These are phyloP conservation scores for Neoboletus brunneissimus DNA, from an alignment of 768 basidiomycete species.

Conservation along the genomic window DNA sequence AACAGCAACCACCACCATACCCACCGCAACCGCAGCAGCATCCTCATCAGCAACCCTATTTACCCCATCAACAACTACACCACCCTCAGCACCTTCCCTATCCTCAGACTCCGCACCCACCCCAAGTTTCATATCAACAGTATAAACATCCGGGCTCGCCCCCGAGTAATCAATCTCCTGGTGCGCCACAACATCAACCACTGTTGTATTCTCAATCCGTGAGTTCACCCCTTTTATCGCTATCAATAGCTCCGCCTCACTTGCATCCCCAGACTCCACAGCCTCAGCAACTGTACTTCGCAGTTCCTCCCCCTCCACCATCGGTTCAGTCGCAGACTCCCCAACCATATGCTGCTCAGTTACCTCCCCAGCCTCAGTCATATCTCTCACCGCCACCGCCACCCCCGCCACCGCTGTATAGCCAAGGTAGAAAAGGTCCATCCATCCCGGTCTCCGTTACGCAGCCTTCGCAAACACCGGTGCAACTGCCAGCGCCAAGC, in stretches of 20 bases:
- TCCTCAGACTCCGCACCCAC: constrained; percentile 8
- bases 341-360: constrained; percentile 12
- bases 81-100: constrained; percentile 16
- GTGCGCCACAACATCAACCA: constrained; percentile 1
- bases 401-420: constrained; percentile 11
- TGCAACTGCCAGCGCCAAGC: background rate
- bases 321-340: constrained; percentile 12
- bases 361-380: constrained; percentile 20
- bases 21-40: constrained; percentile 12
- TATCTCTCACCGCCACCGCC: constrained; percentile 23
- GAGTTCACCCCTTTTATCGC: background rate
- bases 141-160: constrained; percentile 5
- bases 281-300: constrained; percentile 13
- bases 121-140: constrained; percentile 18
- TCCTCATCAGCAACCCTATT: constrained; percentile 10
- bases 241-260: background rate
- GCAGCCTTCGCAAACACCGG: constrained; percentile 9
- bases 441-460: background rate
- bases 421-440: background rate
- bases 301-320: constrained; percentile 21
- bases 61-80: constrained; percentile 11
- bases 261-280: background rate
- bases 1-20: constrained; percentile 16
- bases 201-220: constrained; percentile 10
- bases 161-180: constrained; percentile 5